phyloP scores from a whole-genome alignment of 2,329 filamentous ascomycete genomes.

The Metarhizium brunneum region DNA sequence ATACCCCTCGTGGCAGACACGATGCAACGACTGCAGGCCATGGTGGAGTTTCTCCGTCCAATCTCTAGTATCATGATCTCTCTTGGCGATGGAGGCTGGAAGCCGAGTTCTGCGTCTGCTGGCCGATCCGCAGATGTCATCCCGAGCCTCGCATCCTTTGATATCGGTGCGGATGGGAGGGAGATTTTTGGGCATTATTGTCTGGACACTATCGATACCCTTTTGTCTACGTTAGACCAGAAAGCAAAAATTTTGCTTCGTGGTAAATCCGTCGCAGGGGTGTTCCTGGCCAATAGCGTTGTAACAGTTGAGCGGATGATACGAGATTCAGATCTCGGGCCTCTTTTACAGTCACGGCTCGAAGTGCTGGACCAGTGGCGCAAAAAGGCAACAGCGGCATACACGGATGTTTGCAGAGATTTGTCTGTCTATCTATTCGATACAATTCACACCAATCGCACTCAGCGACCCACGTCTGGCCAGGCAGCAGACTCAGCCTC shows the following conservation, averaged over 20 bases:
- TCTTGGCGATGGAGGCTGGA: slow-evolving; percentile 88
- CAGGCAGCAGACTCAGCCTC: slow-evolving; percentile 66
- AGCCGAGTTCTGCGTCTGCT: slow-evolving; percentile 38
- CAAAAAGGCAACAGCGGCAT: slow-evolving; percentile 74
- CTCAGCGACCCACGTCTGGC: slow-evolving; percentile 61
- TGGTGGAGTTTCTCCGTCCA: slow-evolving; percentile 79
- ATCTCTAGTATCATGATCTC: slow-evolving; percentile 87
- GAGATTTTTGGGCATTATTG: slow-evolving; percentile 87
- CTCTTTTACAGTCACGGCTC: slow-evolving; percentile 59
- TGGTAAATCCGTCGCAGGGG: slow-evolving; percentile 68
- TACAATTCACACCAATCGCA: slow-evolving; percentile 80
- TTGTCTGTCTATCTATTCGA: slow-evolving; percentile 78
- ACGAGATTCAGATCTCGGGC: slow-evolving; percentile 65
- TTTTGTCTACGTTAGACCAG: slow-evolving; percentile 66
- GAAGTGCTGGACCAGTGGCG: slow-evolving; percentile 70
- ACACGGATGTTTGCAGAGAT: slow-evolving; percentile 83
- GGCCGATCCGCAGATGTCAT: slow-evolving; percentile 53
- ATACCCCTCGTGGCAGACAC: slow-evolving; percentile 73
- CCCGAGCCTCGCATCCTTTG: slow-evolving; percentile 68
- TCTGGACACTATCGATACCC: slow-evolving; percentile 74
- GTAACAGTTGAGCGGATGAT: slow-evolving; percentile 79
- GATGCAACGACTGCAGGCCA: slow-evolving; percentile 75
- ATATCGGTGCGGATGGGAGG: slow-evolving; percentile 79
- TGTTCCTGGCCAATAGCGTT: slow-evolving; percentile 86
- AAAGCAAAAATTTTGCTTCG: slow-evolving; percentile 67